Percentiles rank a stretch among this genome's conserved stretches.
Conservation (phyloP, 257 asterid genomes). For the Mentha longifolia region DNA sequence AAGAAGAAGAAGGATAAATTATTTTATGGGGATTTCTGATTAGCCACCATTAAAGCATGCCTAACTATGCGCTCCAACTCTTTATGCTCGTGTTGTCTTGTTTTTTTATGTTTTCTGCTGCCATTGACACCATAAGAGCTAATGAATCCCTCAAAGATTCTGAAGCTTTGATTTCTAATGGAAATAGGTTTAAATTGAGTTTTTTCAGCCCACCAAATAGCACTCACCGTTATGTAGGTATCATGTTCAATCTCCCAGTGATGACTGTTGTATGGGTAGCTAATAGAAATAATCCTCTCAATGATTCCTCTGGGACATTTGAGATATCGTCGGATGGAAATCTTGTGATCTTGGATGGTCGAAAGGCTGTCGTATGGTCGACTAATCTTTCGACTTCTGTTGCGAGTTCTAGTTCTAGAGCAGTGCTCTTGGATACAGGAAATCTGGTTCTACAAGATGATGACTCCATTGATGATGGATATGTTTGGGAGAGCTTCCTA, state of each 20-base stretch:
- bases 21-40: no score
- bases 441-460: conserved; percentile 36
- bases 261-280: conserved; percentile 23
- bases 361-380: conserved; percentile 41
- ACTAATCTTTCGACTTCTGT: conserved; percentile 27
- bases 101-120: background rate
- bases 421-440: conserved; percentile 47
- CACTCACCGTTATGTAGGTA: conserved; percentile 43
- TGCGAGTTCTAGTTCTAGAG: conserved; percentile 32
- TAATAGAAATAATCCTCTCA: conserved; percentile 14
- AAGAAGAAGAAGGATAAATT: background rate
- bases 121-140: conserved; percentile 17
- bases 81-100: background rate
- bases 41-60: no score
- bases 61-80: background rate
- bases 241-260: conserved; percentile 42
- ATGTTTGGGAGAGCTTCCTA: no score
- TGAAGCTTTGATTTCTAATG: conserved; percentile 41
- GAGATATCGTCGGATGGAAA: conserved; percentile 44
- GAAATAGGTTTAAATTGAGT: conserved; percentile 3
- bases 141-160: conserved; percentile 42
- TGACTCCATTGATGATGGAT: background rate
- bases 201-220: conserved; percentile 1
- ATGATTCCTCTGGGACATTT: conserved; percentile 26
- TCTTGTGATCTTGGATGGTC: conserved; percentile 47